Evolutionary conservation across 2,329 filamentous ascomycete genomes (phyloP), one percentile per base, ranked within the genome.

Genomic region (Venturia oleaginea): DNA sequence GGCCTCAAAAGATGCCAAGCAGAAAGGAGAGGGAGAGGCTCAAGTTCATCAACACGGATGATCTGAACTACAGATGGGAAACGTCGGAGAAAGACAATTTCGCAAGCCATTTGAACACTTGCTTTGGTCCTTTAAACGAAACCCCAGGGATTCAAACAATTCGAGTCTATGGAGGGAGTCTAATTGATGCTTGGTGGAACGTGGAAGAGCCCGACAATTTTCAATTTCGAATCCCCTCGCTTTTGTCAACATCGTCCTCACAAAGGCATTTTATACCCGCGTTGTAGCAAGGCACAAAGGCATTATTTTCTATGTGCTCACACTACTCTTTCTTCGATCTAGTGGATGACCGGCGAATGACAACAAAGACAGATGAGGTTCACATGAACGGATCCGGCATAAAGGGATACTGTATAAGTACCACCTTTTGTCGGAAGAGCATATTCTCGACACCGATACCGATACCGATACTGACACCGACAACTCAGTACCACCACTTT

Each of bases 311-410:
- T 38, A 40, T 37, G 37, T 42, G 30, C 34, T 40, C 5, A 19
- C 19, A 22, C 51, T 34, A 57, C 37, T 61, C 59, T 61, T 61
- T 61, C 59, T 61, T 42, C 15, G 59, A 22, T 37, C 59, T 61
- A 61, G 51, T 15, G 17, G 27, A 8, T 34, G 51, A 57, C 51
- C 3, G 51, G 27, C 51, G 19, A 32, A 34, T 57, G 51, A 30
- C 51, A 30, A 57, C 51, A 57, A 57, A 57, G 51, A 57, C 51
- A 57, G 19, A 32, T 34, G 51, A 32, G 27, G 46, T 51, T 27
- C 24, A 51, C 4, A 57, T 34, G 51, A 57, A 57, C 48, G 11
- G 51, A n/a, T n/a, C 10, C 30, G 30, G 30, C 19, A 57, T 22
- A 57, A 57, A 57, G 51, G 51, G 15, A 15, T 11, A n/a, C 2